These are phyloP conservation scores for Pythium monospermum DNA, from an alignment of 352 stramenopile genomes.

Conservation along the genomic window DNA sequence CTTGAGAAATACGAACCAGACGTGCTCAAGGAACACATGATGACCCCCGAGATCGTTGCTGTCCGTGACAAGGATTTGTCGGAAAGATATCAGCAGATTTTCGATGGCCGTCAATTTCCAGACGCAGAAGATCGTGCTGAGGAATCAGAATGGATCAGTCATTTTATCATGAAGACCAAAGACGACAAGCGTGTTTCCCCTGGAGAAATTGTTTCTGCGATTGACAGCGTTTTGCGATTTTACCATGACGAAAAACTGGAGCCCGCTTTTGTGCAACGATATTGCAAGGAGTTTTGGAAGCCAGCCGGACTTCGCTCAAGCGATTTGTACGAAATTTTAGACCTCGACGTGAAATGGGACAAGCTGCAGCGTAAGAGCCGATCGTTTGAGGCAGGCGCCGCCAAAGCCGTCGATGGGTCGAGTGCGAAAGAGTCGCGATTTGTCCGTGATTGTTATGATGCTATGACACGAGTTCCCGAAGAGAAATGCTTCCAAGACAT, in stretches of 20 bases:
- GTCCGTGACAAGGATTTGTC: slow-evolving; percentile 79
- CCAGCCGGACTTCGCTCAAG: slow-evolving; percentile 71
- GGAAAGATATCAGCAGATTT: slow-evolving; percentile 77
- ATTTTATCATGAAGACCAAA: slow-evolving; percentile 81
- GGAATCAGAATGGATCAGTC: slow-evolving; percentile 87
- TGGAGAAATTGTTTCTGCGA: slow-evolving; percentile 83
- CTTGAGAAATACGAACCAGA: slow-evolving; percentile 86
- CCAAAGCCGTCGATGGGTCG: slow-evolving; percentile 60
- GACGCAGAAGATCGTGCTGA: slow-evolving; percentile 81
- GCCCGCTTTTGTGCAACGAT: slow-evolving; percentile 84
- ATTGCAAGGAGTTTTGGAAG: slow-evolving; percentile 90
- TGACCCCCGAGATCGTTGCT: slow-evolving; percentile 76
- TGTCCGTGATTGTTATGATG: slow-evolving; percentile 80
- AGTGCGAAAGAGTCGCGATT: slow-evolving; percentile 72
- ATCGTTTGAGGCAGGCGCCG: slow-evolving; percentile 64
- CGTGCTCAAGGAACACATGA: slow-evolving; percentile 87
- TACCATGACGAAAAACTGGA: slow-evolving; percentile 89
- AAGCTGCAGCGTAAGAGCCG: slow-evolving; percentile 80
- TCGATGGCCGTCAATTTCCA: slow-evolving; percentile 64
- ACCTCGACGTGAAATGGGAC: slow-evolving; percentile 86
- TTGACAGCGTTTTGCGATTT: slow-evolving; percentile 84
- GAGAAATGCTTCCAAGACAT: slow-evolving; percentile 86
- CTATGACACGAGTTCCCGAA: slow-evolving; percentile 59
- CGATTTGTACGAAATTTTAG: slow-evolving; percentile 82
- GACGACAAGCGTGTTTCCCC: slow-evolving; percentile 40